phyloP scores from a whole-genome alignment of 371 early-diverging fungal species.

The Mortierella sp. region DNA sequence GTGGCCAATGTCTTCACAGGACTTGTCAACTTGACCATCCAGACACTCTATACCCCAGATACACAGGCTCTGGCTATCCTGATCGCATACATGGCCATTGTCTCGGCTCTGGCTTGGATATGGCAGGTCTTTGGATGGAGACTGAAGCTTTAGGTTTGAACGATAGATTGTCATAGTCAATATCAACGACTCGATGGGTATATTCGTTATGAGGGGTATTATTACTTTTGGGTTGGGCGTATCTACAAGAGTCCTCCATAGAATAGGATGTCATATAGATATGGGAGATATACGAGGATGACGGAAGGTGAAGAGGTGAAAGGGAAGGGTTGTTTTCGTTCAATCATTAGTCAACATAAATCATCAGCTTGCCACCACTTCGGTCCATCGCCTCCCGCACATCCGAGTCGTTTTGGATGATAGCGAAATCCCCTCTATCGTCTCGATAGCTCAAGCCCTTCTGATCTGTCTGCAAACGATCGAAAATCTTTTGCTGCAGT shows the following conservation, averaged over 20 bases:
- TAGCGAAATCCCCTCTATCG: conserved; percentile 36
- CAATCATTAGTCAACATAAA: conserved; percentile 30
- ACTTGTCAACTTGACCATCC: conserved; percentile 74
- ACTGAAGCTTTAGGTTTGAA: conserved; percentile 37
- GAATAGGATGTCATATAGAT: too few species aligned
- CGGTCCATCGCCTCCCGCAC: conserved; percentile 38
- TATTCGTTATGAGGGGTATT: too few species aligned
- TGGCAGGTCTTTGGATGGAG: conserved; percentile 42
- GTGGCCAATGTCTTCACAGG: conserved; percentile 91
- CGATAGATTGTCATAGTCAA: too few species aligned
- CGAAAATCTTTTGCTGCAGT: conserved; percentile 66
- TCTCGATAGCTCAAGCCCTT: conserved; percentile 36
- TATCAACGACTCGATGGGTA: too few species aligned
- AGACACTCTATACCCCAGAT: conserved; percentile 71
- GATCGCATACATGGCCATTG: conserved; percentile 55
- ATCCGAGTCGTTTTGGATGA: conserved; percentile 30
- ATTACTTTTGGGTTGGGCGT: too few species aligned
- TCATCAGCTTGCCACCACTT: conserved; percentile 50
- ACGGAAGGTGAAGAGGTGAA: neutral
- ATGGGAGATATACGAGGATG: too few species aligned
- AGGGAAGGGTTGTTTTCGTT: neutral
- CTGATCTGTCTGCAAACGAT: conserved; percentile 56
- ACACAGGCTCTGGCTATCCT: conserved; percentile 63
- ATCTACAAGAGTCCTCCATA: too few species aligned
- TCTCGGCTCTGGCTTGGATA: conserved; percentile 20